Percentiles rank a stretch among this genome's conserved stretches.
These are phyloP conservation scores for Buxus sempervirens DNA, from an alignment of 164 flowering plant species.

Conservation along the genomic window DNA sequence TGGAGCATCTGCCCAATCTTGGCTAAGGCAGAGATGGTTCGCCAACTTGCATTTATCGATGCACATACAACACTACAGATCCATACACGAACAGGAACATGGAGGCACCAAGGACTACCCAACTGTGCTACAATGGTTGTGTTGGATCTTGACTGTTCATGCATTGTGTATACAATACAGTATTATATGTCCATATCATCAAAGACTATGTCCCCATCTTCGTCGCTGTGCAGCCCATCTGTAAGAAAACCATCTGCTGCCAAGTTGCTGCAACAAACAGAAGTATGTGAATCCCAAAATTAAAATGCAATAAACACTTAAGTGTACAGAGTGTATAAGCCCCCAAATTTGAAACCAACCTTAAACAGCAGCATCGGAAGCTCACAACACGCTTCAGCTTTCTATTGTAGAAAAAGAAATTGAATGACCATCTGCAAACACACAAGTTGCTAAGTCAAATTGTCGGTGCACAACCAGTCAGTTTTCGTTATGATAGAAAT, in stretches of 20 bases:
- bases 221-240: constrained; percentile 34
- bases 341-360: constrained; percentile 37
- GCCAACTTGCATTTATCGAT: too few species aligned
- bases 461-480: neutral
- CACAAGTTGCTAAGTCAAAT: neutral
- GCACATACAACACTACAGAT: too few species aligned
- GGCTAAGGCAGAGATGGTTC: too few species aligned
- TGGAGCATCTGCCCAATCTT: too few species aligned
- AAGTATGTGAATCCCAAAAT: neutral
- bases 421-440: constrained; percentile 85
- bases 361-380: constrained; percentile 78
- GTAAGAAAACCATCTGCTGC: constrained; percentile 48
- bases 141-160: too few species aligned
- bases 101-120: too few species aligned
- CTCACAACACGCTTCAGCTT: constrained; percentile 88
- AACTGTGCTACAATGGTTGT: too few species aligned
- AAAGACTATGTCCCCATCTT: constrained; percentile 70
- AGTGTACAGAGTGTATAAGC: too few species aligned
- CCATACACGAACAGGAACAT: too few species aligned
- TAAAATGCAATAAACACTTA: neutral
- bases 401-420: constrained; percentile 86
- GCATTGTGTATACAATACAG: neutral
- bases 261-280: constrained; percentile 60
- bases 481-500: neutral
- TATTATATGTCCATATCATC: constrained; percentile 86